Base-by-base conservation (phyloP, 306 rosid species). In the Aeschynomene evenia region DNA sequence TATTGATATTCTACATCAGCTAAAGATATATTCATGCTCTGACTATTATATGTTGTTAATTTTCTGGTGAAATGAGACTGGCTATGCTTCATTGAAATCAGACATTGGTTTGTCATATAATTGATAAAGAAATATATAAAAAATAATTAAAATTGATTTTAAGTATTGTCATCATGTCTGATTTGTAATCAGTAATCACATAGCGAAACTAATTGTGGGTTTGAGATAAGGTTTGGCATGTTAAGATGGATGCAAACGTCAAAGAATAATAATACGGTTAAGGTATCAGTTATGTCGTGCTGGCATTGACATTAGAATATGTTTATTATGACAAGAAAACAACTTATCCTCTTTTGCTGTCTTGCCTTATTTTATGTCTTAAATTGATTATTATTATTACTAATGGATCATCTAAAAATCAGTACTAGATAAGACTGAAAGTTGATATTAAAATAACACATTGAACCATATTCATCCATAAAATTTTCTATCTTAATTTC, bases 291-390 rank as follows among this genome's bases (percentile, higher is more conserved):
- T 51, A 1, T 26, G 34, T 14, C 45, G 11, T 39, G n/a, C 45
- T 39, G 45, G 24, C 54, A 22, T 29, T n/a, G 73, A 53, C 63
- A 21, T 68, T 20, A n/a, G 53, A 68, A 68, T 13, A 53, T 23
- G 5, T 3, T 18, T 49, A 49, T 49, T 9, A 37, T 31, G 31
- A 28, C 31, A 4, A 28, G 0, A 28, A 28, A 6, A 28, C 5
- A 28, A 28, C 5, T 28, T 4, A 28, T 28, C 31, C 31, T 3
- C 31, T 28, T 28, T 28, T 28, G 31, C 5, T 28, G 31, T 4
- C 31, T 28, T 28, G 31, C 31, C 0, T 28, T 28, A 3, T 28
- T 28, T 6, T 4, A 6, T 2, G 31, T 3, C 3, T 28, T 28
- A 28, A 28, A 28, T 28, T 28, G 31, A 28, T 28, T 28, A 28